These are phyloP conservation scores for Boletus eberwhitei DNA, from an alignment of 768 basidiomycete genomes.

Conservation along the genomic window DNA sequence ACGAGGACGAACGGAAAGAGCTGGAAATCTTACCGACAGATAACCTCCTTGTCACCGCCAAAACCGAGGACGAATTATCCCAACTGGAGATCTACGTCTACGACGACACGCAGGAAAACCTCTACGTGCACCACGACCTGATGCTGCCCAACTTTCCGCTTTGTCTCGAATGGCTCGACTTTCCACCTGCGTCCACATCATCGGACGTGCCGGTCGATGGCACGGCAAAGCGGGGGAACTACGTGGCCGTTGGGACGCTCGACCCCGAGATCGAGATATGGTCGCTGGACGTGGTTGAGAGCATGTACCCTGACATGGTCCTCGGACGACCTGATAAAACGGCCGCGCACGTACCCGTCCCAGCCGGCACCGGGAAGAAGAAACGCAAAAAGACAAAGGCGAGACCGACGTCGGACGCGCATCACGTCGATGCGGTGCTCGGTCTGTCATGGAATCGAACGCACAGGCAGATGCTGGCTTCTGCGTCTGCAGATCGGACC, in stretches of 20 bases:
- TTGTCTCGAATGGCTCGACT: conserved; percentile 99
- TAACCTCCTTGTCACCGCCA: conserved; percentile 88
- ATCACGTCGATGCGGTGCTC: conserved; percentile 95
- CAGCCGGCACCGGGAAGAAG: conserved; percentile 93
- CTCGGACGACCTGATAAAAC: conserved; percentile 88
- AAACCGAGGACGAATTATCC: conserved; percentile 95
- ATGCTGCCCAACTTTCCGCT: conserved; percentile 97
- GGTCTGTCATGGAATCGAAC: conserved; percentile 87
- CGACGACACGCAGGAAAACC: conserved; percentile 85
- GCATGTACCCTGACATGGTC: conserved; percentile 89
- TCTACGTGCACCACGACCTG: conserved; percentile 96
- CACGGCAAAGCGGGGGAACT: conserved; percentile 62
- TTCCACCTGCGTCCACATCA: conserved; percentile 63
- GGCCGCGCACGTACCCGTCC: conserved; percentile 70
- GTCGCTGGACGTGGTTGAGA: conserved; percentile 91
- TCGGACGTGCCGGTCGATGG: conserved; percentile 32
- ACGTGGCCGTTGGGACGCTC: conserved; percentile 94
- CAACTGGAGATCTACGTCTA: conserved; percentile 96
- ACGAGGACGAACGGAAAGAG: conserved; percentile 77
- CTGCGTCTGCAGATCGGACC: conserved; percentile 89
- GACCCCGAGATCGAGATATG: conserved; percentile 99
- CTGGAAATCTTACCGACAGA: conserved; percentile 87
- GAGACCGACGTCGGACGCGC: conserved; percentile 53
- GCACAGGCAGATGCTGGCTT: conserved; percentile 88
- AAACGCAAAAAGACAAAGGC: conserved; percentile 86